Conservation (phyloP, 1,284 basidiomycete genomes). For the Austroboletus novae-zelandiae region DNA sequence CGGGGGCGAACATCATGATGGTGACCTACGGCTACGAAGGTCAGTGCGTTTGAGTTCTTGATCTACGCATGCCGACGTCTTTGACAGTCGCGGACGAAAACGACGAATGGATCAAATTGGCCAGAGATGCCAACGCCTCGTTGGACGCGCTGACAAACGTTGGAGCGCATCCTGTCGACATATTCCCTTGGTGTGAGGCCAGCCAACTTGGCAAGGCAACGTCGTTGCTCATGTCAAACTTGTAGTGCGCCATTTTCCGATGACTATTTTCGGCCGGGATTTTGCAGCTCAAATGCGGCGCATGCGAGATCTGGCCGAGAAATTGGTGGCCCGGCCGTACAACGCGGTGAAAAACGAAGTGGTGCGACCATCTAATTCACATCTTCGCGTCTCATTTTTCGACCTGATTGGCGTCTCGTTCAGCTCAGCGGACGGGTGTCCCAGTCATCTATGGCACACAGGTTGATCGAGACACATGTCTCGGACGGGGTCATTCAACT, state of each 20-base stretch:
- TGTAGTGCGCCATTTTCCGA: constrained; percentile 4
- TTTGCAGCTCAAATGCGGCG: constrained; percentile 6
- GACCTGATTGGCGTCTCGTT: neutral
- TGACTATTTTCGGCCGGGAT: neutral
- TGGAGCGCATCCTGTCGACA: constrained; percentile 6
- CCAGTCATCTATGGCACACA: constrained; percentile 6
- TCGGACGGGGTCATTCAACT: constrained; percentile 1
- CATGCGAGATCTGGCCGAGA: constrained; percentile 3
- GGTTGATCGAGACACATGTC: neutral
- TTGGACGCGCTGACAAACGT: constrained; percentile 4
- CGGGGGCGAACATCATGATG: constrained; percentile 6
- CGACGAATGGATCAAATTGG: constrained; percentile 5
- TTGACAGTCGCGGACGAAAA: neutral
- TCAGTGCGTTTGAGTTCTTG: neutral
- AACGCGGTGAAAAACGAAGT: constrained; percentile 2
- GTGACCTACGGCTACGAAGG: constrained; percentile 7
- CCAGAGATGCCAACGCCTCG: constrained; percentile 4
- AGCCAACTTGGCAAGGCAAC: neutral
- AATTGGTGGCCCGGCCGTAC: constrained; percentile 1
- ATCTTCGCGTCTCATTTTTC: neutral
- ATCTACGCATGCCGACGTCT: neutral
- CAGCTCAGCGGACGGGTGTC: constrained; percentile 4
- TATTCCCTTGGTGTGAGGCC: constrained; percentile 5
- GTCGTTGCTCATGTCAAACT: neutral
- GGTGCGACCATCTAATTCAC: neutral